Conservation (phyloP, 2,329 filamentous ascomycete genomes). For the Fusarium sp. region DNA sequence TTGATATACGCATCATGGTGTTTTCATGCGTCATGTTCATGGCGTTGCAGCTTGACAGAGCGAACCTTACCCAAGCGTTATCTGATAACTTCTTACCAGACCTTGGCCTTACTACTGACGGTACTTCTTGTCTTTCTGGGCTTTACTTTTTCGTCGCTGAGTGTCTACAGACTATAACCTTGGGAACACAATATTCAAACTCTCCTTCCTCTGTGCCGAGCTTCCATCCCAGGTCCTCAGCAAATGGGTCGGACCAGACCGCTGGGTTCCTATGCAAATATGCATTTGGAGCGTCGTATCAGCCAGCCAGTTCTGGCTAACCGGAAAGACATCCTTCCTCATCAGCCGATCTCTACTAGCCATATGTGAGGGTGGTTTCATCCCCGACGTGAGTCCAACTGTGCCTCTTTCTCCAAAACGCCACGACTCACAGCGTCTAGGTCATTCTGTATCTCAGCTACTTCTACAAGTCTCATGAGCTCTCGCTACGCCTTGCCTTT, state of each 20-base stretch:
- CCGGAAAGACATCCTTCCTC: constrained; percentile 30
- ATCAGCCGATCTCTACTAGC: constrained; percentile 33
- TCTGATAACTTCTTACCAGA: constrained; percentile 65
- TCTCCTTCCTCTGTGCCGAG: constrained; percentile 54
- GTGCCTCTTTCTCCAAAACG: background rate
- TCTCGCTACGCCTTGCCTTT: constrained; percentile 75
- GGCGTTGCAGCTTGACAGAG: constrained; percentile 64
- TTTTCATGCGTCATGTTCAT: constrained; percentile 62
- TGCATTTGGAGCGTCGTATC: constrained; percentile 63
- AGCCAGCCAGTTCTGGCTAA: constrained; percentile 23
- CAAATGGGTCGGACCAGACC: constrained; percentile 71
- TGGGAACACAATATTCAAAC: constrained; percentile 52
- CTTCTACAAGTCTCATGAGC: constrained; percentile 70
- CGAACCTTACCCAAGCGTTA: constrained; percentile 59
- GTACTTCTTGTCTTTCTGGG: constrained; percentile 25
- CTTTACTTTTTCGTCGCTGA: background rate
- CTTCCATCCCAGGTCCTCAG: constrained; percentile 74
- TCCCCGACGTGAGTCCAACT: constrained; percentile 33
- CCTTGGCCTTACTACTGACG: constrained; percentile 60
- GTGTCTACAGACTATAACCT: constrained; percentile 52
- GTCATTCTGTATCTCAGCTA: constrained; percentile 76
- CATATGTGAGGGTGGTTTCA: constrained; percentile 39
- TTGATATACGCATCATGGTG: constrained; percentile 58
- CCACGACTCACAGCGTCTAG: constrained; percentile 32
- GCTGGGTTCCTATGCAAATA: constrained; percentile 74